Evolutionary conservation across 176 grass and related monocot species (phyloP), one percentile per base, ranked within the genome.

Genomic region (Olyra latifolia): DNA sequence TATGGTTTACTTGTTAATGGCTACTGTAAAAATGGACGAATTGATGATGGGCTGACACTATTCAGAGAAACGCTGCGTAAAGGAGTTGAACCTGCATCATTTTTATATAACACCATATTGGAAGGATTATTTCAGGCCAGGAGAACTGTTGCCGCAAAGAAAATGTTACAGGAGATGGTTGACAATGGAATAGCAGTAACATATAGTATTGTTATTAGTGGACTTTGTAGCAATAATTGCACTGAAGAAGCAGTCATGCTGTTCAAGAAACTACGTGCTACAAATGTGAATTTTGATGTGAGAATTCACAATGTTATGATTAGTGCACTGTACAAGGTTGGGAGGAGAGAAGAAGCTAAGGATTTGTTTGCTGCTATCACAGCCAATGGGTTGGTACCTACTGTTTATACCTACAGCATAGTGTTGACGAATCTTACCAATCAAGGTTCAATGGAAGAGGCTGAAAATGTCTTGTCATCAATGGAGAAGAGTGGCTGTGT

Each of bases 111-210:
- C 20, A 64, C 1, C 43, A 28, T 82, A 29, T 43, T 82, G 30
- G 8, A 64, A 41, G 80, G 69, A 0, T 73, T 82, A 64, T 82
- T 50, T 64, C 57, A 28, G 15, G 43, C 55, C 2, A 14, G 68
- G 7, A 63, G 69, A 50, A 20, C 30, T 7, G 5, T 5, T 38
- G 1, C 44, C 52, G 57, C 69, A 73, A 73, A 3, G 29, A 8
- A 39, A 19, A 25, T 1, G 0, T 82, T 62, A 0, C 8, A 52
- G 63, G 59, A 83, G 39, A 74, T 83, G 80, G 10, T 50, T 14
- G 80, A 74, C 14, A 65, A 23, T 30, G 46, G 70, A 44, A 43
- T 74, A 0, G 0, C 15, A 1, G 10, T 64, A 8, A 82, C 30
- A 6, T 65, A 42, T n/a, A 24, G 0, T 20, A 19, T 2, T 19